Percentiles rank a stretch among this genome's conserved stretches.
phyloP scores from a whole-genome alignment of 192 early-diverging fungal genomes.

The Pilaira anomala region DNA sequence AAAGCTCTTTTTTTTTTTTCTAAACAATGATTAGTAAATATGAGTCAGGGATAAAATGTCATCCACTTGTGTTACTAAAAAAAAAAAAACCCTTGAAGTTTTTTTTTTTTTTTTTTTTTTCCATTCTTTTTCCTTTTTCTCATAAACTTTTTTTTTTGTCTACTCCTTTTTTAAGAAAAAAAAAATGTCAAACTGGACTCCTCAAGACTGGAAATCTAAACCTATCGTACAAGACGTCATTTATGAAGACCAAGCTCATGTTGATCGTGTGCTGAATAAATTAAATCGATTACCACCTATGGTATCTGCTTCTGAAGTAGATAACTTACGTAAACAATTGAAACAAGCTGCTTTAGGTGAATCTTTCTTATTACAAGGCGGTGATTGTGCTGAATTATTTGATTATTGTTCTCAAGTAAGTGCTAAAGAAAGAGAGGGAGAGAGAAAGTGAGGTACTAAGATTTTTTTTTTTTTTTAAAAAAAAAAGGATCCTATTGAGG shows the following conservation, averaged over 20 bases:
- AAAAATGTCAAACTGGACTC: constrained; percentile 49
- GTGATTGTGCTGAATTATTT: constrained; percentile 98
- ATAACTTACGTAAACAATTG: constrained; percentile 77
- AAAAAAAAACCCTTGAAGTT: too few species aligned
- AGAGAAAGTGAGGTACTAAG: too few species aligned
- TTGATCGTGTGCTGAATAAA: constrained; percentile 70
- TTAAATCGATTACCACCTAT: constrained; percentile 82
- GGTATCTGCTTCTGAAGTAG: constrained; percentile 84
- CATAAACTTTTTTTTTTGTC: too few species aligned
- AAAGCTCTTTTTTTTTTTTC: too few species aligned
- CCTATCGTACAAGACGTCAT: constrained; percentile 86
- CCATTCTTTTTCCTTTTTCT: too few species aligned
- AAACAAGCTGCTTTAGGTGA: constrained; percentile 86
- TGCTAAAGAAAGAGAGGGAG: background rate
- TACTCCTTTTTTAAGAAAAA: too few species aligned
- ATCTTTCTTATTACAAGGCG: constrained; percentile 94
- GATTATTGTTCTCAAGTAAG: constrained; percentile 91
- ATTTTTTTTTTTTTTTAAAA: background rate
- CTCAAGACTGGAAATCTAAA: constrained; percentile 68
- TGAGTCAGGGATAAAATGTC: too few species aligned
- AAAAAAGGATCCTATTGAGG: constrained; percentile 85
- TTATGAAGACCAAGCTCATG: constrained; percentile 73
- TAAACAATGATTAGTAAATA: too few species aligned
- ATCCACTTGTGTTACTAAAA: too few species aligned
- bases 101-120: too few species aligned